Evolutionary conservation across 2,329 filamentous ascomycete species (phyloP), one percentile per base, ranked within the genome.

Genomic region (Fusarium liriodendri): DNA sequence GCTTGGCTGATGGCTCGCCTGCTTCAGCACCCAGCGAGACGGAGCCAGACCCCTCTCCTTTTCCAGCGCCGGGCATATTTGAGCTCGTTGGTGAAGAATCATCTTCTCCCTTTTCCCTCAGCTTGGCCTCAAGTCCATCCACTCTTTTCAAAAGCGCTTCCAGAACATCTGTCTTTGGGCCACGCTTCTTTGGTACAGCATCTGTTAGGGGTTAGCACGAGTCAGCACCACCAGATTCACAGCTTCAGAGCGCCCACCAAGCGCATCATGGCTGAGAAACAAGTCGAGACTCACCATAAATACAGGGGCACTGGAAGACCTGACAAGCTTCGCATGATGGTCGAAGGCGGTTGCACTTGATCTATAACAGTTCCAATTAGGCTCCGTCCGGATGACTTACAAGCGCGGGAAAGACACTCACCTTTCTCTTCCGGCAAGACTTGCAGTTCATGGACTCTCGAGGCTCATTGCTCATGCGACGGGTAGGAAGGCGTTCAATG

Each of bases 371-470:
- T 20, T 52, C n/a, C 9, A 18, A 61, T 79, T 33, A 79, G 60
- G 16, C 40, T 35, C 25, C 5, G 22, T 18, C 45, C 16, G 70
- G 50, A 22, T 10, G 52, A 18, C 37, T n/a, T 18, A 22, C 59
- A 20, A 33, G 66, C 62, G 63, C 70, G 61, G 50, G 69, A 73
- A 64, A 55, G 69, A 64, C 32, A 42, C 67, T 74, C 54, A 96
- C 94, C 92, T 97, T 97, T 85, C 95, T 89, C 84, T 97, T 97
- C 77, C 95, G 90, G 86, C 95, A 97, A 66, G 94, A 97, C 83
- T 97, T 97, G 90, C 95, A 97, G 83, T 97, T 97, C 95, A 97
- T 97, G 37, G 93, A 94, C 86, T 97, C 95, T 78, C 93, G 91
- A 45, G 93, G 94, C 82, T 97, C 93, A 78, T 90, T 92, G 82